A percentile compares a stretch with the other conserved stretches of the same genome.
These are phyloP conservation scores for Pseudozyma tsukubaensis DNA, from an alignment of 1,284 basidiomycete genomes.

Conservation along the genomic window DNA sequence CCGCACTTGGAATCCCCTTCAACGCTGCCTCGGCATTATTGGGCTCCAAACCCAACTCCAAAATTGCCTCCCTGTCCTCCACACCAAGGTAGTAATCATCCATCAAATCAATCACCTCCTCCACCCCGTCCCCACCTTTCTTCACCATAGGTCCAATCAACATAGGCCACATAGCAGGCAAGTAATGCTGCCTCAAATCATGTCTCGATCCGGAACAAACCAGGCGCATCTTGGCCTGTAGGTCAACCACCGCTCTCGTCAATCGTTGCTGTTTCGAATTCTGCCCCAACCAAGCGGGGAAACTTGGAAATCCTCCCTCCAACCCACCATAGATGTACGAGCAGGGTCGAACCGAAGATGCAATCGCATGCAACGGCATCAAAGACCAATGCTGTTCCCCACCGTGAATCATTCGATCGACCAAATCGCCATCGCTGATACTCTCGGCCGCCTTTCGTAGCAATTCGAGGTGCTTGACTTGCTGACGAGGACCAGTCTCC, in stretches of 20 bases:
- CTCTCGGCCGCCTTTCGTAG: conserved; percentile 80
- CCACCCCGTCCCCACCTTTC: conserved; percentile 74
- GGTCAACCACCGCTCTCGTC: conserved; percentile 82
- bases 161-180: conserved; percentile 83
- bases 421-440: conserved; percentile 94
- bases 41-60: conserved; percentile 89
- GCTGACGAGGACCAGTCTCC: conserved; percentile 21
- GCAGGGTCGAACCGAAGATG: conserved; percentile 79
- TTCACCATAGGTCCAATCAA: conserved; percentile 82
- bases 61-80: conserved; percentile 94
- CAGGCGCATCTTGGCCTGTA: conserved; percentile 94
- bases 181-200: conserved; percentile 90
- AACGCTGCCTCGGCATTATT: conserved; percentile 76
- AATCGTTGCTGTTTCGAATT: conserved; percentile 93
- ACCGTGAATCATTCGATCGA: conserved; percentile 89
- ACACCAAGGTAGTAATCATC: conserved; percentile 92
- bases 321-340: conserved; percentile 58
- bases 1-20: conserved; percentile 84
- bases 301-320: conserved; percentile 57
- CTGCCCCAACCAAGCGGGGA: conserved; percentile 79
- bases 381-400: conserved; percentile 92
- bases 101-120: conserved; percentile 86
- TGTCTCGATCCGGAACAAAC: conserved; percentile 87
- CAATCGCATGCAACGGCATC: conserved; percentile 91
- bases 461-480: conserved; percentile 82